Percentiles rank a stretch among this genome's conserved stretches.
Evolutionary conservation across 129 eudicot species (phyloP).

Genomic region (Heracleum sosnowskyi): DNA sequence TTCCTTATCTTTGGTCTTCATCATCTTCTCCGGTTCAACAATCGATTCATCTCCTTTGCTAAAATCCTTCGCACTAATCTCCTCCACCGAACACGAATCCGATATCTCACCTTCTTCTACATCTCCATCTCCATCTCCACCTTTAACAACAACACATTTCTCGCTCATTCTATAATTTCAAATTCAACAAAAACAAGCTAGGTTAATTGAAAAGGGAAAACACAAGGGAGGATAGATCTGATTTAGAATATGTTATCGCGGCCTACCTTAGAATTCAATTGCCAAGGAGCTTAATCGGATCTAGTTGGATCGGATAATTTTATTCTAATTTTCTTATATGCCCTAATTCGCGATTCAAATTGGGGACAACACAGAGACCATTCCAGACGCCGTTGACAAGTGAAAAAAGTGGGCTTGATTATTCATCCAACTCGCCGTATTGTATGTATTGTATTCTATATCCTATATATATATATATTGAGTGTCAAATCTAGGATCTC

Average conservation of each 20-base stretch:
- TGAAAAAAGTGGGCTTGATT: not conserved
- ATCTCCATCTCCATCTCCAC: conserved; percentile 35
- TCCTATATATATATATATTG: not conserved
- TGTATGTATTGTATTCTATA: not conserved
- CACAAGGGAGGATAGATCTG: not conserved
- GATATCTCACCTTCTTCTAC: conserved; percentile 96
- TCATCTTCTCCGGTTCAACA: no score
- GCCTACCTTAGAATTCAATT: conserved; percentile 17
- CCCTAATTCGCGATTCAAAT: not conserved
- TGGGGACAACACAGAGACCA: not conserved
- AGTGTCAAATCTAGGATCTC: not conserved
- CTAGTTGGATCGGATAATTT: not conserved
- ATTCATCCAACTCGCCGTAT: not conserved
- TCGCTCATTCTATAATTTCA: conserved; percentile 24
- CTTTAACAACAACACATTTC: conserved; percentile 27
- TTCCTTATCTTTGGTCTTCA: not conserved
- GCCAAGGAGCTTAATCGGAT: not conserved
- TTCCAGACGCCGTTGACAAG: not conserved
- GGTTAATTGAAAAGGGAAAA: not conserved
- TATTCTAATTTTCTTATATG: not conserved
- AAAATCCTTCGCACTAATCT: conserved; percentile 61
- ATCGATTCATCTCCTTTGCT: conserved; percentile 24
- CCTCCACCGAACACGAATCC: conserved; percentile 75
- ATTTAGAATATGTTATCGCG: conserved; percentile 6
- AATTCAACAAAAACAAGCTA: conserved; percentile 23